Base-by-base conservation (phyloP, 2,329 filamentous ascomycete species). In the Monosporascus ibericus region DNA sequence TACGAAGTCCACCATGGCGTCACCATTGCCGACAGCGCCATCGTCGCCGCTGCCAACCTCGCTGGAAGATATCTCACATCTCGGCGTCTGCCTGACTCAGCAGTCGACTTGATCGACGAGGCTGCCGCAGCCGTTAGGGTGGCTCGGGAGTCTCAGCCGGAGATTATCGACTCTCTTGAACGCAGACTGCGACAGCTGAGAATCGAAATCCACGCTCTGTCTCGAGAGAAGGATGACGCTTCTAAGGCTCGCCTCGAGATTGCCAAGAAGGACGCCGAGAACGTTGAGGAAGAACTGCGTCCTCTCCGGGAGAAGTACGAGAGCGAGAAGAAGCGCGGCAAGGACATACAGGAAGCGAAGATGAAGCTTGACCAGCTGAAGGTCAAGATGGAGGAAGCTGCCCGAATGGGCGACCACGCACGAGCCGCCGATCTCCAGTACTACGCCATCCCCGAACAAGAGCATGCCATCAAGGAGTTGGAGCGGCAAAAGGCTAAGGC, bases 1-100 rank as follows among this genome's bases (percentile, higher is more conserved):
- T 99, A 97, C 73, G 94, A 99, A 74, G 90, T 95, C 48, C 94
- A 99, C 71, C 94, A 99, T 70, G 92, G 92, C 78, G 94, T 99
- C 64, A 97, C 86, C 60, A 99, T 99, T 60, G 85, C 92, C 44
- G 94, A 99, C 66, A 90, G 86, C 64, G 94, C 94, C 57, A 88
- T 99, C 56, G 92, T 99, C 17, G 82, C 92, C 48, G 84, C 94
- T 5, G 90, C 94, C n/a, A 95, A 85, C 52, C 82, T 99, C 49
- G 94, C 94, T 15, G 89, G 92, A 47, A 87, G 94, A 52, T 99
- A 99, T 64, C 85, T 99, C 50, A 99, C 94, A 1, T 85, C 87
- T 48, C 83, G 94, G 60, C 85, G 94, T 66, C 82, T 99, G 57
- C 94, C 94, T 3, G 94, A 99, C 70, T 99, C 94, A 3, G 94